phyloP scores from a whole-genome alignment of 352 stramenopile species.

The Phytophthora pistaciae region DNA sequence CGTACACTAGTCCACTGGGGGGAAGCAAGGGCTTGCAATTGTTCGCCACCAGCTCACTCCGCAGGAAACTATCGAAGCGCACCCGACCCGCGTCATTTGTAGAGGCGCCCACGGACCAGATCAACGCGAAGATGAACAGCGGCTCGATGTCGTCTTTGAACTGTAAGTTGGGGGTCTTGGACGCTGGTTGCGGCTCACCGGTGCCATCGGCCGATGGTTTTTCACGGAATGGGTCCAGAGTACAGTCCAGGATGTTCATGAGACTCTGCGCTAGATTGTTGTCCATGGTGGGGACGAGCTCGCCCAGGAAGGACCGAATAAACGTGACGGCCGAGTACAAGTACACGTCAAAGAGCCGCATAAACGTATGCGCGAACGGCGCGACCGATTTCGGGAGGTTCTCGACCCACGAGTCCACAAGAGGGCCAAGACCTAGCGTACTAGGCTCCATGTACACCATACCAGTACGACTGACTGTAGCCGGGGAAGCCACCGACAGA shows the following conservation, averaged over 20 bases:
- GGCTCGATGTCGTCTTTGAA: conserved; percentile 87
- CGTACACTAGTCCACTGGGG: conserved; percentile 81
- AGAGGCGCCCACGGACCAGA: conserved; percentile 94
- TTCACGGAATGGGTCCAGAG: conserved; percentile 72
- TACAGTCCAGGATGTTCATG: conserved; percentile 95
- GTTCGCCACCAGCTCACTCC: conserved; percentile 83
- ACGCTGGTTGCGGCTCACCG: conserved; percentile 53
- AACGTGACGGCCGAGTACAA: conserved; percentile 89
- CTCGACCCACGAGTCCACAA: conserved; percentile 93
- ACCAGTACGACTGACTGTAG: conserved; percentile 94
- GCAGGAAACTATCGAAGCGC: conserved; percentile 92
- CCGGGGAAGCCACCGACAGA: conserved; percentile 93
- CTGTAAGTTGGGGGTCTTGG: conserved; percentile 42
- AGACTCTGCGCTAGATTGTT: conserved; percentile 94
- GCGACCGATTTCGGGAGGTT: conserved; percentile 52
- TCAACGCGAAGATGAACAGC: conserved; percentile 93
- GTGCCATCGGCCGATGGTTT: conserved; percentile 48
- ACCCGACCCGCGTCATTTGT: conserved; percentile 88
- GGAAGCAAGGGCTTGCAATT: conserved; percentile 71
- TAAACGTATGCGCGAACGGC: conserved; percentile 48
- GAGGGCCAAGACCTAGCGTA: conserved; percentile 86
- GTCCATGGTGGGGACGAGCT: conserved; percentile 94
- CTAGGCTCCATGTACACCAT: conserved; percentile 98
- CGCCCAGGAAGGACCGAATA: conserved; percentile 86
- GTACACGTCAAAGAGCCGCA: conserved; percentile 92